phyloP scores from a whole-genome alignment of 2,329 filamentous ascomycete species.

The Diplodia seriata region DNA sequence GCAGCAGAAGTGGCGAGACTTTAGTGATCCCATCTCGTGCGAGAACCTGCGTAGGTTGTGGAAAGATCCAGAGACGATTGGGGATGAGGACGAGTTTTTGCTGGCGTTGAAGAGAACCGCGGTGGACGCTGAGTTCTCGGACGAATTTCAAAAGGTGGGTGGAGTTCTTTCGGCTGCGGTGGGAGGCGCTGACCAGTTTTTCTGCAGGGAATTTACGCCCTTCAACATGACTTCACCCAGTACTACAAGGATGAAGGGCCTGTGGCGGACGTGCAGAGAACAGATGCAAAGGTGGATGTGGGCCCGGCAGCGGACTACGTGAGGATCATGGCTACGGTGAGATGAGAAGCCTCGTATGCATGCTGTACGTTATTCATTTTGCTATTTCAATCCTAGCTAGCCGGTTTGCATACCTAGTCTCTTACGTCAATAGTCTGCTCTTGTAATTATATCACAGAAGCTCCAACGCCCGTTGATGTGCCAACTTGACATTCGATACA shows the following conservation, averaged over 20 bases:
- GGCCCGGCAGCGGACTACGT: background rate
- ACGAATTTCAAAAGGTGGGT: constrained; percentile 42
- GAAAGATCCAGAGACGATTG: constrained; percentile 47
- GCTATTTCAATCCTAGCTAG: background rate
- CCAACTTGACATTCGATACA: no score
- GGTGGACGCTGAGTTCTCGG: constrained; percentile 40
- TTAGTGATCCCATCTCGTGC: constrained; percentile 36
- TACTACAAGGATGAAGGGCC: background rate
- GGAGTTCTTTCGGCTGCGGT: background rate
- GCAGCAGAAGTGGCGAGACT: constrained; percentile 28
- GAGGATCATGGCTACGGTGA: background rate
- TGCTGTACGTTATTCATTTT: background rate
- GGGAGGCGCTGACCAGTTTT: background rate
- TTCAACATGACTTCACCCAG: constrained; percentile 15
- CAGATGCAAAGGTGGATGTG: background rate
- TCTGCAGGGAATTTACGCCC: background rate
- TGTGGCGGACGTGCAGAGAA: background rate
- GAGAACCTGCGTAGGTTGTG: constrained; percentile 48
- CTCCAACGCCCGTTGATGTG: no score
- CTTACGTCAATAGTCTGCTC: no score
- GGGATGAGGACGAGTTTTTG: constrained; percentile 49
- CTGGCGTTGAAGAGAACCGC: constrained; percentile 44
- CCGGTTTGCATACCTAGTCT: no score
- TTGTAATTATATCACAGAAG: no score
- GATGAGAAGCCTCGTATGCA: background rate